Evolutionary conservation across 2,329 filamentous ascomycete genomes (phyloP), one percentile per base, ranked within the genome.

Genomic region (Alternaria alternata): DNA sequence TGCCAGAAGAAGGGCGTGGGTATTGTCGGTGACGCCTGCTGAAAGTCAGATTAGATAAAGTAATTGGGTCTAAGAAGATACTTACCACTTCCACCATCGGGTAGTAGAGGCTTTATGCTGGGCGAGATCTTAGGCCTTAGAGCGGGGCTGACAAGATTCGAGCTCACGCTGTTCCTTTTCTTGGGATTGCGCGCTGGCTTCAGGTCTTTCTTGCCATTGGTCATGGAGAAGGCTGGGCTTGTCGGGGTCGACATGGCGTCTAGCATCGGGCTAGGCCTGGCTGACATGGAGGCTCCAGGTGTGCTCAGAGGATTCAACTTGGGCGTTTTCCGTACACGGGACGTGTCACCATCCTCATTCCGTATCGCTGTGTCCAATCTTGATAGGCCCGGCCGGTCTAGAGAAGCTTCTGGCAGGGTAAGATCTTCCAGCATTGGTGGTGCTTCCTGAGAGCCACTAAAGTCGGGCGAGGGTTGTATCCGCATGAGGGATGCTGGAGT

Each of bases 101-200:
- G 93, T 47, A 97, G 85, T 22, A 97, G 79, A 9, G 95, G 94
- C 76, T 97, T 96, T 77, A 99, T 97, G 76, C 88, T 96, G 3
- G 94, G 95, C 26, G 94, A 97, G 63, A 98, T 97, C 76, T 88
- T 91, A 2, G 95, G 95, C 28, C 92, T 84, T 36, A 98, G 80
- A 16, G 94, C 94, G 6, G 95, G 94, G 42, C 93, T 97, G 9
- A 91, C 87, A n/a, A 94, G 88, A 7, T 89, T 86, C 30, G 75
- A 71, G 60, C 72, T 72, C 26, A 88, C 83, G 68, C 91, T 94
- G 20, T 88, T 85, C 8, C 78, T 75, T 68, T 81, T 84, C 61
- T 79, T 78, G 12, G 67, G 68, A 61, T 66, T 71, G 34, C 74
- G 72, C 20, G 63, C 61, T 9, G 62, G 56, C 59, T 76, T 78